Evolutionary conservation across 2,329 filamentous ascomycete genomes (phyloP).

Genomic region (Penicillium sp.): DNA sequence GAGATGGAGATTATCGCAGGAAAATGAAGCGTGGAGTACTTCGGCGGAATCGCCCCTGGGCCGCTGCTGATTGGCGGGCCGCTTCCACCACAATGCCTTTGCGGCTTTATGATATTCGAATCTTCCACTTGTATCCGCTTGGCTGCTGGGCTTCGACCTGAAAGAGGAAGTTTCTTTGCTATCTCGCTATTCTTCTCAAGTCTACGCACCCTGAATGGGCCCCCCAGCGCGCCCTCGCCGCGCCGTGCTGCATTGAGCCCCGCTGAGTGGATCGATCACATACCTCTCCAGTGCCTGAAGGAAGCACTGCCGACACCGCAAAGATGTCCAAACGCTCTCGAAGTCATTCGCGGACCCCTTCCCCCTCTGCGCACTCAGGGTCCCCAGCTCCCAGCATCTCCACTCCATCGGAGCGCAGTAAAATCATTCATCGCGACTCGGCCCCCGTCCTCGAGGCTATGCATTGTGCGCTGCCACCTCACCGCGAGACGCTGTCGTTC

Average conservation of each 20-base stretch:
- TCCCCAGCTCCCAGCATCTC: slow-evolving; percentile 30
- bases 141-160: no score
- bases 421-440: slow-evolving; percentile 65
- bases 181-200: not conserved
- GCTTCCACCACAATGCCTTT: not conserved
- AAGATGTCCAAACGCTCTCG: slow-evolving; percentile 66
- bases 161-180: not conserved
- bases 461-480: slow-evolving; percentile 80
- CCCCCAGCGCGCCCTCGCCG: slow-evolving; percentile 9
- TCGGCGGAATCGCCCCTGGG: slow-evolving; percentile 16
- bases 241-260: slow-evolving; percentile 16
- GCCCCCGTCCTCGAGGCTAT: slow-evolving; percentile 58
- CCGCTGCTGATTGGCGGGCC: slow-evolving; percentile 5
- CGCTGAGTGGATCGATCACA: slow-evolving; percentile 29
- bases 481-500: slow-evolving; percentile 73
- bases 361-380: slow-evolving; percentile 33
- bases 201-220: not conserved
- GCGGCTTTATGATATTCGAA: no score
- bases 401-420: slow-evolving; percentile 43
- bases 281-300: slow-evolving; percentile 5
- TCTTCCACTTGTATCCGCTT: no score
- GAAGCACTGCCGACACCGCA: slow-evolving; percentile 10
- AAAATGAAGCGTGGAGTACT: slow-evolving; percentile 20
- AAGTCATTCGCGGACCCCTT: slow-evolving; percentile 53
- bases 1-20: slow-evolving; percentile 13